Evolutionary conservation across 345 rosid species (phyloP), one percentile per base, ranked within the genome.

Genomic region (Psidium guajava): DNA sequence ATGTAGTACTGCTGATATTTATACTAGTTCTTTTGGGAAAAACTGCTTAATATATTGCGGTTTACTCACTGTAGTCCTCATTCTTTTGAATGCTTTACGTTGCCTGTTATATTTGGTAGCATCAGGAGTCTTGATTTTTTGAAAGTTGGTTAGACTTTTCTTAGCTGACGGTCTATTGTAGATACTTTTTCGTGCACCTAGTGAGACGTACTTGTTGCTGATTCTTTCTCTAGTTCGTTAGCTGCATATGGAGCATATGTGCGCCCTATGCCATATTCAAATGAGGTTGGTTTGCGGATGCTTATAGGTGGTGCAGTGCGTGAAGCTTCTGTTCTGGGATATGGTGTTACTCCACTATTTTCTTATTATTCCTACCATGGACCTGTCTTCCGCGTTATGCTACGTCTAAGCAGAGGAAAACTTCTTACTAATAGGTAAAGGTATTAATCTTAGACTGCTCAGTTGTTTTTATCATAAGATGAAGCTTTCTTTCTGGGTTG

Each of bases 271-370:
- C 99, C 99, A n/a, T 94, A 89, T 89, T 91, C 95, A 42, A 97
- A 94, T 90, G 99, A 97, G 95, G 86, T 97, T 85, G 99, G 98
- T 87, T 82, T 94, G 82, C 90, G 97, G 86, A 92, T 94, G 94
- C 94, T 95, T 86, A 94, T 95, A 86, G 99, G 98, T 73, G 99
- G 99, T 83, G 97, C 98, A 2, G 93, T 95, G 14, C 89, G 98
- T 84, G 99, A 97, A 73, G 99, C 98, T 6, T 88, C 96, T 87
- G 89, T 94, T 14, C 93, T 95, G 85, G 98, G 99, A n/a, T 95
- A 91, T 87, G 90, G 88, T 83, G 93, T 95, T 44, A 88, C 91
- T 11, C 98, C 99, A 1, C 93, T 97, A 6, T 95, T 95, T 89
- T 97, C 98, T 0, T 94, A 94, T 87, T 94, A 94, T 82, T 94